Evolutionary conservation across 2,329 filamentous ascomycete genomes (phyloP).

Genomic region (Hypoxylon sp.): DNA sequence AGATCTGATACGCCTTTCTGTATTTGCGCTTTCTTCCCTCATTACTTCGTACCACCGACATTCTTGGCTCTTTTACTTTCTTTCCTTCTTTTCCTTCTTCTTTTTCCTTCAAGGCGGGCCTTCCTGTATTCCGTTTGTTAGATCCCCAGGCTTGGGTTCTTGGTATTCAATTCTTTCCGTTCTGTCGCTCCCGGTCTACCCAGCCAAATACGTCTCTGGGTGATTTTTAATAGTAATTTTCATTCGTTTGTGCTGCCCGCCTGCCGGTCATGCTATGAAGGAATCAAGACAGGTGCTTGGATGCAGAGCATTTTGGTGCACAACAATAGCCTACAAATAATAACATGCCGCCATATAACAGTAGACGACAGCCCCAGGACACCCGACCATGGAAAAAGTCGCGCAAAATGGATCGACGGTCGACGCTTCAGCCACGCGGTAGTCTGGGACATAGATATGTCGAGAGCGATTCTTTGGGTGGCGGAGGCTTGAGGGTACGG

Average conservation of each 20-base stretch:
- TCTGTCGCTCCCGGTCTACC: slow-evolving; percentile 42
- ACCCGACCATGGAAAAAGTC: slow-evolving; percentile 38
- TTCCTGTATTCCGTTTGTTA: slow-evolving; percentile 49
- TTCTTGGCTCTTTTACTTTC: slow-evolving; percentile 38
- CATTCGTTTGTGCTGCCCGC: slow-evolving; percentile 35
- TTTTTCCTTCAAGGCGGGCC: slow-evolving; percentile 50
- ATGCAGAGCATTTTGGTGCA: slow-evolving; percentile 50
- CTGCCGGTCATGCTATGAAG: slow-evolving; percentile 48
- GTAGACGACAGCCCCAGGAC: slow-evolving; percentile 38
- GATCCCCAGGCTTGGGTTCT: slow-evolving; percentile 45
- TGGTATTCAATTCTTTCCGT: slow-evolving; percentile 38
- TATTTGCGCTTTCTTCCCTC: slow-evolving; percentile 41
- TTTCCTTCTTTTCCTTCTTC: slow-evolving; percentile 37
- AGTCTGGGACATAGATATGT: slow-evolving; percentile 6
- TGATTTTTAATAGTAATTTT: slow-evolving; percentile 29
- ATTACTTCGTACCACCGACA: slow-evolving; percentile 39
- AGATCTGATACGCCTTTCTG: slow-evolving; percentile 44
- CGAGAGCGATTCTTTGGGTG: background rate
- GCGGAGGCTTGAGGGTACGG: slow-evolving; percentile 15
- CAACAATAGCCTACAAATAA: slow-evolving; percentile 20
- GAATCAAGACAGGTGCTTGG: slow-evolving; percentile 39
- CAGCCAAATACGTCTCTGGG: slow-evolving; percentile 21
- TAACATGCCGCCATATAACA: slow-evolving; percentile 50
- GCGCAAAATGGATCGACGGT: slow-evolving; percentile 32
- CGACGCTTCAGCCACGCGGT: slow-evolving; percentile 35